A percentile compares a stretch with the other conserved stretches of the same genome.
Conservation (phyloP, 179 eudicot species). For the Heliamphora pulchella region DNA sequence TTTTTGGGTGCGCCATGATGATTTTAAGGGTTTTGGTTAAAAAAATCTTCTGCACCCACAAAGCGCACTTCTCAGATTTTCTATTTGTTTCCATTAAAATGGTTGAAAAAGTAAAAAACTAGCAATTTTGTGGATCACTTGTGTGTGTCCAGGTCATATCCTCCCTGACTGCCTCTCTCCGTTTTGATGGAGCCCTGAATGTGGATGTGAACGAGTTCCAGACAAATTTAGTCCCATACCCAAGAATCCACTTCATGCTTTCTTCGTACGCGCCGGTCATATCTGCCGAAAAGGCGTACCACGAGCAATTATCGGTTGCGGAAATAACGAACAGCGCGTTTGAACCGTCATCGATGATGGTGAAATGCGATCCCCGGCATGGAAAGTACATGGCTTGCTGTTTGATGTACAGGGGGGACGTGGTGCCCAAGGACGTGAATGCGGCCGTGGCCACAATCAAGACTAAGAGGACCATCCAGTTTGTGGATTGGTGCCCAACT, state of each 20-base stretch:
- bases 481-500: constrained; percentile 30
- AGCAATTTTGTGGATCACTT: too few relatives aligned
- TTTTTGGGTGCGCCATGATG: too few relatives aligned
- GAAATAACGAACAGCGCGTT: constrained; percentile 35
- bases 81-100: too few relatives aligned
- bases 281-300: constrained; percentile 29
- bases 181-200: constrained; percentile 29
- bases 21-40: too few relatives aligned
- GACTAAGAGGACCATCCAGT: constrained; percentile 34
- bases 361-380: constrained; percentile 28
- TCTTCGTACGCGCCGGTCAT: constrained; percentile 30
- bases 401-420: constrained; percentile 32
- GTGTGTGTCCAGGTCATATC: constrained; percentile 20
- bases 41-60: too few relatives aligned
- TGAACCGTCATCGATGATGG: constrained; percentile 31
- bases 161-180: constrained; percentile 25
- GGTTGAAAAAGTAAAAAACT: too few relatives aligned
- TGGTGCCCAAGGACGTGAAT: constrained; percentile 34
- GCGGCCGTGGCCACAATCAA: constrained; percentile 29
- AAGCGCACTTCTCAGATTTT: too few relatives aligned
- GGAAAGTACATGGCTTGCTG: constrained; percentile 35
- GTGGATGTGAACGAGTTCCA: constrained; percentile 30
- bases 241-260: constrained; percentile 31
- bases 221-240: constrained; percentile 29
- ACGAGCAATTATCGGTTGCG: constrained; percentile 26